phyloP scores from a whole-genome alignment of 139 green algal species.

The Tetratostichococcus sp. region DNA sequence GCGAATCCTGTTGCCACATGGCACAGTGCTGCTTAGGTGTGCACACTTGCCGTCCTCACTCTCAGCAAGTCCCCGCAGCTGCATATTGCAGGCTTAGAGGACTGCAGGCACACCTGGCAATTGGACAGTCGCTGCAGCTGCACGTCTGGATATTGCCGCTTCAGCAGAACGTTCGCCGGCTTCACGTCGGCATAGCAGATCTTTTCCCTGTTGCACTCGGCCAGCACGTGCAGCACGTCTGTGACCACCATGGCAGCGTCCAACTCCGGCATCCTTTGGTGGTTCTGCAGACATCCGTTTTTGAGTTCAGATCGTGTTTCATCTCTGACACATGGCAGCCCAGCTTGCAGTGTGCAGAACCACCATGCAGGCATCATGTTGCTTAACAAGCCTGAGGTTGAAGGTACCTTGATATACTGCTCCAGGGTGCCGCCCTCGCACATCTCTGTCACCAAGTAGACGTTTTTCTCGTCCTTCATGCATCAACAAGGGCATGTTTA shows the following conservation, averaged over 20 bases:
- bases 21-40: too few species aligned
- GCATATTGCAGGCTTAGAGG: too few species aligned
- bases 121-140: not conserved
- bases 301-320: too few species aligned
- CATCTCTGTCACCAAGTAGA: not conserved
- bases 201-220: constrained; percentile 33
- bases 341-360: too few species aligned
- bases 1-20: not conserved
- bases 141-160: constrained; percentile 3
- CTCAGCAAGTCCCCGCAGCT: too few species aligned
- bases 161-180: constrained; percentile 41
- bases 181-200: constrained; percentile 48
- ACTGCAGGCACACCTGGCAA: not conserved
- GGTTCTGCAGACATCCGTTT: constrained; percentile 3
- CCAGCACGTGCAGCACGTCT: constrained; percentile 31
- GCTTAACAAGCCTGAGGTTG: too few species aligned
- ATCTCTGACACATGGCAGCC: too few species aligned
- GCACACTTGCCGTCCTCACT: too few species aligned
- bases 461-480: not conserved
- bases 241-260: constrained; percentile 24
- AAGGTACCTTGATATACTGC: not conserved
- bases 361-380: too few species aligned
- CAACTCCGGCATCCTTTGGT: constrained; percentile 15
- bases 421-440: not conserved
- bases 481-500: too few species aligned